These are phyloP conservation scores for Naematelia encephala DNA, from an alignment of 768 basidiomycete genomes.

Conservation along the genomic window DNA sequence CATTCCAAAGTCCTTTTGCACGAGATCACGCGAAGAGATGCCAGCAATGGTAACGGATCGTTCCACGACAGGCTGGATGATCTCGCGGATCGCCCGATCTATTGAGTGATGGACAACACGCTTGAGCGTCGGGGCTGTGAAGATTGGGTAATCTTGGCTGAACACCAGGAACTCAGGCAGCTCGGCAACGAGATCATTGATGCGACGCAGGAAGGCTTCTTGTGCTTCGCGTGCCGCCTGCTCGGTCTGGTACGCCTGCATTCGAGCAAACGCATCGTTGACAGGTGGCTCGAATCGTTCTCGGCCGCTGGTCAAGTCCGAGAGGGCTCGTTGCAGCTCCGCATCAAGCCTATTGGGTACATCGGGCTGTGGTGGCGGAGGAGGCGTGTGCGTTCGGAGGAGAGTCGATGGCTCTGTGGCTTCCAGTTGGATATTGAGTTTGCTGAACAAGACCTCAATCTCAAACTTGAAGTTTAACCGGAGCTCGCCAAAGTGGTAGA, in stretches of 20 bases:
- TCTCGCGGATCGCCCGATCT: conserved; percentile 93
- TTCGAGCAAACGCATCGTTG: conserved; percentile 35
- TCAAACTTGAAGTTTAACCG: conserved; percentile 97
- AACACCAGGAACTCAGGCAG: conserved; percentile 73
- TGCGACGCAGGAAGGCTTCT: conserved; percentile 46
- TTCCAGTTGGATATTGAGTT: conserved; percentile 80
- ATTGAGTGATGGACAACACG: conserved; percentile 85
- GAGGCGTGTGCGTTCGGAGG: conserved; percentile 56
- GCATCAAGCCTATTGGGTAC: conserved; percentile 69
- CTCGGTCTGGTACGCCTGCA: conserved; percentile 72
- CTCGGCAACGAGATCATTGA: conserved; percentile 52
- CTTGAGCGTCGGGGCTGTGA: conserved; percentile 72
- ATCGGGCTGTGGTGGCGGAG: conserved; percentile 54
- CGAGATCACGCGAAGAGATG: conserved; percentile 92
- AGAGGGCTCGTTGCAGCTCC: conserved; percentile 67
- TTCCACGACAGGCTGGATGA: conserved; percentile 95
- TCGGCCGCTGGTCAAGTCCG: conserved; percentile 52
- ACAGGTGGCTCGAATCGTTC: conserved; percentile 32
- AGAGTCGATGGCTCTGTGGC: conserved; percentile 77
- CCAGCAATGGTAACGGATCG: conserved; percentile 97
- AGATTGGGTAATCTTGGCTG: conserved; percentile 68
- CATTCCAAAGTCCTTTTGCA: conserved; percentile 91
- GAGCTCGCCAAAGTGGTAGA: conserved; percentile 95
- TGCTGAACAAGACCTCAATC: conserved; percentile 94
- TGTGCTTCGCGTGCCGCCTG: conserved; percentile 50